Base-by-base conservation (phyloP, 192 early-diverging fungal genomes). In the Physocladia obscura region DNA sequence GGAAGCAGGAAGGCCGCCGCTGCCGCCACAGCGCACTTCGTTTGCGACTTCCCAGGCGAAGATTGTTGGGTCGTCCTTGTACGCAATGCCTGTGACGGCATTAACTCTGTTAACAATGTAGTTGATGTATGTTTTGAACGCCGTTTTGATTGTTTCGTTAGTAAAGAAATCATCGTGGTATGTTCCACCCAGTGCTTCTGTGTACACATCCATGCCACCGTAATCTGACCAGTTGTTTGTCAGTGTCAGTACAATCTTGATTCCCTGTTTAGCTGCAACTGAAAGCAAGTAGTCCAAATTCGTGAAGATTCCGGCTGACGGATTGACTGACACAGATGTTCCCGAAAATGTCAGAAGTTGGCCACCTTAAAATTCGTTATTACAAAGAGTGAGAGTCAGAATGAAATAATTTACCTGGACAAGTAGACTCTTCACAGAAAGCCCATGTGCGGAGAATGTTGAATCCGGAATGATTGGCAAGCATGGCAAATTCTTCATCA, bases 61-160 rank as follows among this genome's bases (percentile, higher is more conserved):
- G 15, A 79, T 77, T 24, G 78, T 79, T 2, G 77, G 73, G 56
- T 79, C 78, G 57, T 79, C 50, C 62, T 80, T 74, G 67, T 65
- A 74, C 1, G 58, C 56, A 30, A 82, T 24, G 6, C 76, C 76
- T 6, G 77, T 80, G 63, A 78, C 24, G 11, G 71, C 27, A 27
- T 80, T 81, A 22, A 70, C 62, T 8, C 60, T 67, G 59, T 80
- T 79, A 54, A 80, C n/a, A 24, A 72, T 21, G 15, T 67, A 50
- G 6, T 32, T 49, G 26, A 80, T 65, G 47, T 81, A 80, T 2
- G 24, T 29, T 60, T 80, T 82, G 67, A 75, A 80, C 17, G 57
- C 57, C 1, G 32, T 51, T 24, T 49, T 62, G 35, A 76, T 68
- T 2, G 71, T 27, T 15, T 13, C 21, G 65, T 74, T 34, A 8